Evolutionary conservation across 2,329 filamentous ascomycete genomes (phyloP), one percentile per base, ranked within the genome.

Genomic region (Trichoderma lentiforme): DNA sequence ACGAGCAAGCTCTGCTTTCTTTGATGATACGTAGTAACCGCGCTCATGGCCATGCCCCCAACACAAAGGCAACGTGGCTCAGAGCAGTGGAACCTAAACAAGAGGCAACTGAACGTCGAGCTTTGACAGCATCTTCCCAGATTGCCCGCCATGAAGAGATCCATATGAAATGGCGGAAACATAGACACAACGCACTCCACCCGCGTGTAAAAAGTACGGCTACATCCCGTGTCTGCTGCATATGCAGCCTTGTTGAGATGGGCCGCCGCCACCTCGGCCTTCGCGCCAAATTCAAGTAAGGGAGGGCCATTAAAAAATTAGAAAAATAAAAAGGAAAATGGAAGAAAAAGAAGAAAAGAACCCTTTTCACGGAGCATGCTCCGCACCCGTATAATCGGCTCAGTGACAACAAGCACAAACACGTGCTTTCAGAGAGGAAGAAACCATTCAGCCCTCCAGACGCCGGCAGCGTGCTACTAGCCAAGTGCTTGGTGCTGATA

Each of bases 161-260:
- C 15, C 39, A 18, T n/a, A 47, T 43, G 5, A 6, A 47, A 47
- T 47, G 18, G 43, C 24, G 9, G 28, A 18, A 28, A 64, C 11
- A n/a, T 39, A 11, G 61, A 36, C 51, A 18, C 9, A 34, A n/a
- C 24, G 11, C n/a, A 67, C 51, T 39, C 34, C 21, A 36, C 64
- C 32, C 26, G 11, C 26, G 26, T 26, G 28, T 24, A 24, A 18
- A 32, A n/a, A 57, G 47, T 36, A 30, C 21, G 34, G 26, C 12
- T 47, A 43, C 21, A 26, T 60, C 30, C 28, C 53, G 28, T 56
- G 43, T 32, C 32, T 61, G 47, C 57, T 51, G 61, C 63, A 71
- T 67, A 71, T 71, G 70, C 53, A 71, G 47, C 62, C 62, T 61
- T 71, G 53, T 21, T 62, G 60, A 34, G 47, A 43, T 57, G 63